Percentiles rank a stretch among this genome's conserved stretches.
Conservation (phyloP, 805 yeast species). For the Huiozyma naganishii region DNA sequence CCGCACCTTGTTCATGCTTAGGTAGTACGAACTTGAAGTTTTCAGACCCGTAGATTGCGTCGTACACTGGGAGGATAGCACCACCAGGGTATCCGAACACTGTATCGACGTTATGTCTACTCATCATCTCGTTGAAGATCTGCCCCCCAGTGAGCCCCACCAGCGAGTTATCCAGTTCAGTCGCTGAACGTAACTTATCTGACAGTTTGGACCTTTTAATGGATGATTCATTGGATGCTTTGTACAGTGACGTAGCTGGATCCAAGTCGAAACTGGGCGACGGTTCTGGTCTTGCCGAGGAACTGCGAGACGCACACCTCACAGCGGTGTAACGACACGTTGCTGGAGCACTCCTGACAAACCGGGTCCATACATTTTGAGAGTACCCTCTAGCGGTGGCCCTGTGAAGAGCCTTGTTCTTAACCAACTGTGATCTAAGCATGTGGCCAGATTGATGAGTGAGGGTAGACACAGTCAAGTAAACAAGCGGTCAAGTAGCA, state of each 20-base stretch:
- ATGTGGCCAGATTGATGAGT: too few relatives aligned
- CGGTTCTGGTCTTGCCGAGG: constrained; percentile 23
- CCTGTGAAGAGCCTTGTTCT: too few relatives aligned
- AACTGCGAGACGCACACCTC: neutral
- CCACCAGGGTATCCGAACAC: constrained; percentile 98
- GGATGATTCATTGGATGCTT: neutral
- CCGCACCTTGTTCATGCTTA: constrained; percentile 99
- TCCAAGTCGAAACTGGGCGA: constrained; percentile 28
- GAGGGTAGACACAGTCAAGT: too few relatives aligned
- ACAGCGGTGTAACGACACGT: neutral
- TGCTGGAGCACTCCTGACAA: neutral
- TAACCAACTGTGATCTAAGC: too few relatives aligned
- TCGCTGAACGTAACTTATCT: constrained; percentile 4
- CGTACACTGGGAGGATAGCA: constrained; percentile 95
- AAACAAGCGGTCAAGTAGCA: too few relatives aligned
- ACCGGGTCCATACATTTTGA: neutral
- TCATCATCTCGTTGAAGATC: constrained; percentile 98
- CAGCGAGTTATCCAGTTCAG: constrained; percentile 65
- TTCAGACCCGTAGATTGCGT: constrained; percentile 87
- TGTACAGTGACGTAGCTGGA: constrained; percentile 1
- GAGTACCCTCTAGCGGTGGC: too few relatives aligned
- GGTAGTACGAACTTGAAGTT: constrained; percentile 87
- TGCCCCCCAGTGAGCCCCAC: constrained; percentile 98
- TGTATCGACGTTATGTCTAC: constrained; percentile 88
- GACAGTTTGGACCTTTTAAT: neutral